Base-by-base conservation (phyloP, 2,329 filamentous ascomycete genomes). In the Venturia asperata region DNA sequence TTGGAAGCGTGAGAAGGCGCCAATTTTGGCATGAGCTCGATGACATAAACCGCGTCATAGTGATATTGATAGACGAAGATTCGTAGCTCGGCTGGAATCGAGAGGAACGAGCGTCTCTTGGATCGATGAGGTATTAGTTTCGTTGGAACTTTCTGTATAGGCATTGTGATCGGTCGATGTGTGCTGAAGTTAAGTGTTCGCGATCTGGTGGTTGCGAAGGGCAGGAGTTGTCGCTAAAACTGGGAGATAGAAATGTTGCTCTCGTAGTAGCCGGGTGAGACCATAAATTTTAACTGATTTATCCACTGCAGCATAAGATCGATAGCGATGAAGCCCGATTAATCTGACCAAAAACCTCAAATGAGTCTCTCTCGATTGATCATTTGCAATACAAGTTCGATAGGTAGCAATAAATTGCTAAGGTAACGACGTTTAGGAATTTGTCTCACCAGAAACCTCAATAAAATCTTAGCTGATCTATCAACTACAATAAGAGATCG, bases 1-100 rank as follows among this genome's bases (percentile, higher is more conserved):
- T 34, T 11, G 13, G 6, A 6, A 34, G 43, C 42, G 39, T 10
- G 37, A 42, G 43, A 45, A 15, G 19, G 60, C 3, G 60, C 60
- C 21, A 27, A 7, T 61, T 61, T 61, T 17, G 37, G n/a, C n/a
- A 61, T 27, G 21, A 61, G 60, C 39, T 43, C 39, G 60, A 61
- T 34, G 30, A 61, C 37, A 9, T 17, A 37, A 17, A 37, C 27
- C 5, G 24, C 13, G 6, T 42, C 60, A 61, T 43, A 61, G 60
- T 61, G 60, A 39, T 42, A 45, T 45, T 34, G 21, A 15, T 61
- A 61, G 37, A 61, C 24, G 11, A 42, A 19, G 42, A n/a, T 27
- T 17, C 60, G 60, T 1, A 43, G 39, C 39, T 61, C 60, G 3
- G 58, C 27, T 17, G 42, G 34, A 43, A 42, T n/a, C 6, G 27